Evolutionary conservation across 139 green algal genomes (phyloP).

Genomic region (Chlamydomonas sp.): DNA sequence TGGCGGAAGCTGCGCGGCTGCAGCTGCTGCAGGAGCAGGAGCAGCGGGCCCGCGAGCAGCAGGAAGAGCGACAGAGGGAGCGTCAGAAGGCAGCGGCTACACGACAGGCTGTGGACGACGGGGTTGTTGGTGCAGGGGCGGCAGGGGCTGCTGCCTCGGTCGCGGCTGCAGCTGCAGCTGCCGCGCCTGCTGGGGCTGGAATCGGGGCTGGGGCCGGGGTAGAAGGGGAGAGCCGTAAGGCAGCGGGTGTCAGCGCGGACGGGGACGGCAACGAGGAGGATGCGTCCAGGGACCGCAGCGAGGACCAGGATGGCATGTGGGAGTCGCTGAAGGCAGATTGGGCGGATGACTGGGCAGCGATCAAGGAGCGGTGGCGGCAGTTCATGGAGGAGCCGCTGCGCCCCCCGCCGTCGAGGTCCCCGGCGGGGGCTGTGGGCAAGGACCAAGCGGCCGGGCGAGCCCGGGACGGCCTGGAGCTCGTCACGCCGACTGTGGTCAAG

Average conservation of each 20-base stretch:
- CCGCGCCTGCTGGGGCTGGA: too few relatives aligned
- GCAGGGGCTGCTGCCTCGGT: not conserved
- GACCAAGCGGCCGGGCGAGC: too few relatives aligned
- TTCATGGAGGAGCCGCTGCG: constrained; percentile 1
- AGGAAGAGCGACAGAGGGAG: not conserved
- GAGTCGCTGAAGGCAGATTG: not conserved
- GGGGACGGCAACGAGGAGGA: too few relatives aligned
- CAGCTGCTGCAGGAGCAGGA: not conserved
- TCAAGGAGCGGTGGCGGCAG: not conserved
- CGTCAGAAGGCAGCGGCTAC: not conserved
- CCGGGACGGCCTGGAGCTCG: too few relatives aligned
- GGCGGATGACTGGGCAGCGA: not conserved
- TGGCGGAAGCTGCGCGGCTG: not conserved
- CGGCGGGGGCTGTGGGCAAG: too few relatives aligned
- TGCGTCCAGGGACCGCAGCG: too few relatives aligned
- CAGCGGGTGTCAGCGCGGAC: too few relatives aligned
- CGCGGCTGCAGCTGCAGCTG: not conserved
- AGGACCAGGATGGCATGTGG: not conserved
- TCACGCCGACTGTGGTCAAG: too few relatives aligned
- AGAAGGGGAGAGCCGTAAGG: too few relatives aligned
- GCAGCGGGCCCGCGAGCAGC: not conserved
- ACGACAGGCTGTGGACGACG: not conserved
- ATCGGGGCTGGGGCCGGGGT: too few relatives aligned
- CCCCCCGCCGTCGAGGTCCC: not conserved
- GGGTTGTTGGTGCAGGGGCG: not conserved